Base-by-base conservation (phyloP, 306 rosid genomes). In the Medicago truncatula region DNA sequence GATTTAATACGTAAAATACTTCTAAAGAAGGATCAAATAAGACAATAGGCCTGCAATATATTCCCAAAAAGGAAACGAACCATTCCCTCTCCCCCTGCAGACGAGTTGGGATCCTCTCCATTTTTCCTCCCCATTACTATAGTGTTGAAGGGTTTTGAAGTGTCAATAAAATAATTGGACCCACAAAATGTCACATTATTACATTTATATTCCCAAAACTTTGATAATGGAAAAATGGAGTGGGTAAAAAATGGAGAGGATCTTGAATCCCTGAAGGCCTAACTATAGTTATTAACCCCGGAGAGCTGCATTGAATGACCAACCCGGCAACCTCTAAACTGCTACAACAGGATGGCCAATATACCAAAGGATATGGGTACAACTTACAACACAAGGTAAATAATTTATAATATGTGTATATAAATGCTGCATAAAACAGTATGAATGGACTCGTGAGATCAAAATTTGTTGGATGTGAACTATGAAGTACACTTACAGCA, bases 1-100 rank as follows among this genome's bases (percentile, higher is more conserved):
- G 36, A 47, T 43, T 74, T 44, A 67, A 67, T 14, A 67, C 77
- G 53, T 9, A 61, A 25, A 41, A 57, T 31, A 58, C 44, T 40
- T 58, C n/a, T 21, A 43, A 39, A 50, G 64, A 70, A 66, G 41
- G 60, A 57, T 20, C 57, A 25, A 56, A 58, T 57, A 56, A 9
- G 40, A 65, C 60, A 66, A 56, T 69, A 34, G 5, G 59, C 14
- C 28, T 13, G 67, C 18, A 11, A 10, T 12, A 56, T 14, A 36
- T 65, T 65, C 53, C 70, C 38, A 41, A 60, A 60, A 47, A 40
- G 41, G 3, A 39, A 40, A 44, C 3, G 13, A 17, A 21, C 2
- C 8, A 50, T 11, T 58, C 16, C 46, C 47, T 72, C 25, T 71
- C 20, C 66, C 66, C 41, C 31, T 16, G 67, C 67, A 53, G 57